Evolutionary conservation across 2,329 filamentous ascomycete species (phyloP).

Genomic region (Simplicillium sp.): DNA sequence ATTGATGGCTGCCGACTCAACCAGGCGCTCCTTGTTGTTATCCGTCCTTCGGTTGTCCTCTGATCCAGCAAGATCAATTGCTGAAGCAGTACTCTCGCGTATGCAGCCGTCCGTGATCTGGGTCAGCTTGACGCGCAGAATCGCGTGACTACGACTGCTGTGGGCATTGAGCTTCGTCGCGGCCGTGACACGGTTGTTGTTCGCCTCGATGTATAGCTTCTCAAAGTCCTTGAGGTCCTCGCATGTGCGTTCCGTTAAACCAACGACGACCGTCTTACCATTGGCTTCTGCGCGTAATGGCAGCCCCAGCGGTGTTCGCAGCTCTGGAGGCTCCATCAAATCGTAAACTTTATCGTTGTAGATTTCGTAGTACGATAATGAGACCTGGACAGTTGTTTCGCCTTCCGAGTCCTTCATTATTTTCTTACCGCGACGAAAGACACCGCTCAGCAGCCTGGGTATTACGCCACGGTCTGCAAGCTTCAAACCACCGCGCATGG

Average conservation of each 20-base stretch:
- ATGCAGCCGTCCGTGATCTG: conserved; percentile 61
- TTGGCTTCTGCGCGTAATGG: conserved; percentile 78
- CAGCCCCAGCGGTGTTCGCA: conserved; percentile 70
- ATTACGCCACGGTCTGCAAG: conserved; percentile 82
- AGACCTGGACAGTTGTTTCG: conserved; percentile 60
- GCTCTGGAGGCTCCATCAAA: conserved; percentile 78
- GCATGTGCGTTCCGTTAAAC: conserved; percentile 74
- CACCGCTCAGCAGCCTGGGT: conserved; percentile 71
- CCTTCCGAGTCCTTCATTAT: conserved; percentile 69
- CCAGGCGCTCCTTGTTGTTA: conserved; percentile 81
- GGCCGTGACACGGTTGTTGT: conserved; percentile 81
- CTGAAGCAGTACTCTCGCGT: conserved; percentile 75
- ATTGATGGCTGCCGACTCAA: conserved; percentile 97
- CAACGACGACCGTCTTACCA: conserved; percentile 79
- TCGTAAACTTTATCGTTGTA: conserved; percentile 96
- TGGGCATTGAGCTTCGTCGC: conserved; percentile 89
- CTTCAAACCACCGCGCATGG: conserved; percentile 85
- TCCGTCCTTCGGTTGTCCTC: conserved; percentile 93
- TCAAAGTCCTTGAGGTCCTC: conserved; percentile 85
- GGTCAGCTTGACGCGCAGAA: conserved; percentile 81
- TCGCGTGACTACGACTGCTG: conserved; percentile 82
- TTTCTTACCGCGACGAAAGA: conserved; percentile 80
- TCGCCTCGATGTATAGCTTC: conserved; percentile 79
- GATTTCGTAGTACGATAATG: conserved; percentile 89
- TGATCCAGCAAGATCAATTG: conserved; percentile 90